Evolutionary conservation across 345 rosid species (phyloP).

Genomic region (Rhodamnia argentea): DNA sequence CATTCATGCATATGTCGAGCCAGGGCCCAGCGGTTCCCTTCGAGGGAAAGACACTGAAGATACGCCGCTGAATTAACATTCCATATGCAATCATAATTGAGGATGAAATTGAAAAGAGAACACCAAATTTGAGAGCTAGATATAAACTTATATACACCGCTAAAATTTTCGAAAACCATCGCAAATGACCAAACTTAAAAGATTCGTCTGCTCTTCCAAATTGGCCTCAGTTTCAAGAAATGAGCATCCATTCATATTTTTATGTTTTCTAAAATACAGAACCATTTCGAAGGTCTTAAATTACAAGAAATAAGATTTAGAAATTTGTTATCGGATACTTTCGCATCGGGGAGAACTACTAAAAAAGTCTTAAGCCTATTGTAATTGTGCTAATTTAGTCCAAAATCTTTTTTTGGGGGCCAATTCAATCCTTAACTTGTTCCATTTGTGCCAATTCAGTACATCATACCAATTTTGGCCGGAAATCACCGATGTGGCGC

Average conservation of each 20-base stretch:
- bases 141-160: background rate
- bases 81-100: background rate
- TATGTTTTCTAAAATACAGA: too few relatives aligned
- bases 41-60: background rate
- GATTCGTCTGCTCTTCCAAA: rapidly evolving
- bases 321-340: too few relatives aligned
- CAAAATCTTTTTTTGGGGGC: too few relatives aligned
- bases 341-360: too few relatives aligned
- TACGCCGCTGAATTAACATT: background rate
- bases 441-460: too few relatives aligned
- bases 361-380: too few relatives aligned
- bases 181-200: background rate
- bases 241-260: background rate
- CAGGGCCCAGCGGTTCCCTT: background rate
- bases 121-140: background rate
- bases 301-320: background rate
- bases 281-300: background rate
- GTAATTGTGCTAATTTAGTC: too few relatives aligned
- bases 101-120: background rate
- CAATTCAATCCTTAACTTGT: too few relatives aligned
- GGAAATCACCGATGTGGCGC: too few relatives aligned
- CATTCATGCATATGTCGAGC: background rate
- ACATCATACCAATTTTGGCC: too few relatives aligned
- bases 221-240: background rate
- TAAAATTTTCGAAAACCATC: background rate